phyloP scores from a whole-genome alignment of 345 rosid species.

The Eucalyptus paniculata region DNA sequence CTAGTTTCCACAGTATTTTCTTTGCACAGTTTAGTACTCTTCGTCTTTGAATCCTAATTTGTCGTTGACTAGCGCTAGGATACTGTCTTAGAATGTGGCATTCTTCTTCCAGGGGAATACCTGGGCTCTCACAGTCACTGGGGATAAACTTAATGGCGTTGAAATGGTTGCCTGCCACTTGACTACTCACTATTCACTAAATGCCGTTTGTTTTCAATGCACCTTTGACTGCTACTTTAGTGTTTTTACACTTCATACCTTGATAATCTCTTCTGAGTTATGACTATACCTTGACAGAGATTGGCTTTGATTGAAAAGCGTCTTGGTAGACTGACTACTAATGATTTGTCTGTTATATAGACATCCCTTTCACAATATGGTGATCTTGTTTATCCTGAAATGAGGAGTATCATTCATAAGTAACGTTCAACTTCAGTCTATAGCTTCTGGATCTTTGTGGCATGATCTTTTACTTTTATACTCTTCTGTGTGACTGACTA shows the following conservation, averaged over 20 bases:
- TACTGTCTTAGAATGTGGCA: neutral
- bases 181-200: slow-evolving; percentile 59
- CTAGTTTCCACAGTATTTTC: neutral
- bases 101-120: slow-evolving; percentile 56
- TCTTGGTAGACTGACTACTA: no score
- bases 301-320: slow-evolving; percentile 2
- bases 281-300: slow-evolving; percentile 31
- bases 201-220: slow-evolving; percentile 1
- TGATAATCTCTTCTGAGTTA: neutral
- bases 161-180: slow-evolving; percentile 93
- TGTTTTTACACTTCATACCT: neutral
- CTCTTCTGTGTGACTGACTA: neutral
- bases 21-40: neutral
- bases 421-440: no score
- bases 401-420: no score
- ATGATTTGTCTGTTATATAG: fast-evolving
- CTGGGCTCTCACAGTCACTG: slow-evolving; percentile 74
- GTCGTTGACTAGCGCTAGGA: neutral
- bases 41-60: neutral
- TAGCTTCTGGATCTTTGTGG: neutral
- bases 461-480: neutral
- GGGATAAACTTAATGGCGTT: slow-evolving; percentile 66
- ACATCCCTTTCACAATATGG: no score
- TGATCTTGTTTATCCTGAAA: no score
- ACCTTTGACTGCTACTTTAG: neutral